phyloP scores from a whole-genome alignment of 2,329 filamentous ascomycete species.

The Calonectria ilicicola region DNA sequence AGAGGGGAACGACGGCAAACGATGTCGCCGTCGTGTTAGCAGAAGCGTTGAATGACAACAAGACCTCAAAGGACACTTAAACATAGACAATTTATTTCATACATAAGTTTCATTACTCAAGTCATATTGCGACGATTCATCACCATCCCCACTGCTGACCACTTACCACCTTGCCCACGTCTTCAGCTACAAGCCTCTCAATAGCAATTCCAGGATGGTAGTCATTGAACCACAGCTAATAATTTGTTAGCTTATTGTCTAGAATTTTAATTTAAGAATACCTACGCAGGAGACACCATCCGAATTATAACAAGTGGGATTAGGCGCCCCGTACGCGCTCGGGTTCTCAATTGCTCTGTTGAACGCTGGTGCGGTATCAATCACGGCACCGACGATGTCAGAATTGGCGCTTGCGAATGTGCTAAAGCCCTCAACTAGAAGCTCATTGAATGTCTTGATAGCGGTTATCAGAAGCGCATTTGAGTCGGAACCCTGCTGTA shows the following conservation, averaged over 20 bases:
- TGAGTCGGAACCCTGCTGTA: slow-evolving; percentile 36
- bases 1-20: slow-evolving; percentile 66
- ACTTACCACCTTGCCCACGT: slow-evolving; percentile 44
- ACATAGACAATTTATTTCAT: neutral
- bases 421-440: slow-evolving; percentile 43
- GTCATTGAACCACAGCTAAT: slow-evolving; percentile 56
- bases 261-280: fast-evolving
- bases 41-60: neutral
- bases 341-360: slow-evolving; percentile 57
- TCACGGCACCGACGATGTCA: slow-evolving; percentile 47
- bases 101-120: neutral
- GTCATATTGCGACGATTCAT: neutral
- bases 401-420: slow-evolving; percentile 50
- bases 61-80: neutral
- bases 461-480: slow-evolving; percentile 46
- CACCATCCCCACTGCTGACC: neutral
- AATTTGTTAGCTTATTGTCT: neutral
- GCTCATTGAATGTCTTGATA: slow-evolving; percentile 54
- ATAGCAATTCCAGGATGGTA: slow-evolving; percentile 57
- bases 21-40: slow-evolving; percentile 59
- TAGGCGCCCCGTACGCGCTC: slow-evolving; percentile 52
- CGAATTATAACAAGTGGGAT: slow-evolving; percentile 55
- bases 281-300: slow-evolving; percentile 56
- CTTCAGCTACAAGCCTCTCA: slow-evolving; percentile 53
- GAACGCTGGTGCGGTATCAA: slow-evolving; percentile 57